These are phyloP conservation scores for Suillus subalutaceus DNA, from an alignment of 768 basidiomycete species.

Conservation along the genomic window DNA sequence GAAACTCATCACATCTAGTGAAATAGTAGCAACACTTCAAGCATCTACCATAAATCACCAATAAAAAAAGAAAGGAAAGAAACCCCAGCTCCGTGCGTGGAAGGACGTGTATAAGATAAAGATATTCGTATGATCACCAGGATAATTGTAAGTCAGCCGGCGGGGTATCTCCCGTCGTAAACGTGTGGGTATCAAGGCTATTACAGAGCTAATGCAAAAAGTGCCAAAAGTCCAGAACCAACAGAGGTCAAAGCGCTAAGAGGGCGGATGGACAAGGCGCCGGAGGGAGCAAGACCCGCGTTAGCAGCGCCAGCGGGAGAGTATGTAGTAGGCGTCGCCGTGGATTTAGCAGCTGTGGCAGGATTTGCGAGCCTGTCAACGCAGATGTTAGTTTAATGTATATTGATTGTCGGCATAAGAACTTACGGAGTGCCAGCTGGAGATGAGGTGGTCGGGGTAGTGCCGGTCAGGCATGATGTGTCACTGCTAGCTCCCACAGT, in stretches of 20 bases:
- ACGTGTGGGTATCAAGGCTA: slow-evolving; percentile 41
- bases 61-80: slow-evolving; percentile 7
- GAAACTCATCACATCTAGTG: neutral
- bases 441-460: slow-evolving; percentile 15
- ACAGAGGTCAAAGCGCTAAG: slow-evolving; percentile 26
- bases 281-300: slow-evolving; percentile 28
- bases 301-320: slow-evolving; percentile 37
- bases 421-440: slow-evolving; percentile 10
- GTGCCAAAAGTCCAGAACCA: slow-evolving; percentile 22
- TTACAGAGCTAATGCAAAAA: slow-evolving; percentile 29
- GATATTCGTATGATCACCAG: slow-evolving; percentile 24
- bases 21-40: neutral
- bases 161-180: slow-evolving; percentile 37
- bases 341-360: slow-evolving; percentile 9
- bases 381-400: slow-evolving; percentile 13
- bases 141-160: slow-evolving; percentile 36
- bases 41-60: slow-evolving; percentile 1
- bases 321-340: slow-evolving; percentile 18
- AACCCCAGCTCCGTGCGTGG: slow-evolving; percentile 17
- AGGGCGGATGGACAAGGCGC: slow-evolving; percentile 26
- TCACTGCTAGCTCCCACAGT: slow-evolving; percentile 38
- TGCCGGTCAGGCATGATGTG: slow-evolving; percentile 38
- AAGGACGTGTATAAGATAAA: slow-evolving; percentile 3
- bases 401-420: neutral
- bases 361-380: slow-evolving; percentile 10